These are phyloP conservation scores for Xanthoconium separans DNA, from an alignment of 1,284 basidiomycete genomes.

Conservation along the genomic window DNA sequence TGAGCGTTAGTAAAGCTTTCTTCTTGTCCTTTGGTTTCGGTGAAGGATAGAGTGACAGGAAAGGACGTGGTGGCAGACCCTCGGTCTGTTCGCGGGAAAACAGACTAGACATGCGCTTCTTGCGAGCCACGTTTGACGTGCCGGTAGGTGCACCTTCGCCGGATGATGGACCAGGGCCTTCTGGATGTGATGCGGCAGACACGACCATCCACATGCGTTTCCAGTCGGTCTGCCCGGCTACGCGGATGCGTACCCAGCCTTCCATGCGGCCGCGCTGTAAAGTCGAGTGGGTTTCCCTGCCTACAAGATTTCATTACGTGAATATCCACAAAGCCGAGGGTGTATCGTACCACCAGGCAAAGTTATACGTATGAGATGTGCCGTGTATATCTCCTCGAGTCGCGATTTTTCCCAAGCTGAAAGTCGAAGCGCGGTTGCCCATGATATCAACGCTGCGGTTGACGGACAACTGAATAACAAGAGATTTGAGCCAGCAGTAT, in stretches of 20 bases:
- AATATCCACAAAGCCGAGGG: neutral
- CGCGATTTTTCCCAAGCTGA: conserved; percentile 95
- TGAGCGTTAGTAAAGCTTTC: conserved; percentile 59
- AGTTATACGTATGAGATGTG: conserved; percentile 83
- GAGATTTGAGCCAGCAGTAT: conserved; percentile 92
- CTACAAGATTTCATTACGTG: conserved; percentile 36
- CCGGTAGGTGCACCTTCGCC: conserved; percentile 14
- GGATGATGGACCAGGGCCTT: conserved; percentile 11
- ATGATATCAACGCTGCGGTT: conserved; percentile 72
- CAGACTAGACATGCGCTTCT: conserved; percentile 69
- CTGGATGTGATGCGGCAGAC: conserved; percentile 40
- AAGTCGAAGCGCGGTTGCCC: conserved; percentile 90
- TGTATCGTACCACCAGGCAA: conserved; percentile 48
- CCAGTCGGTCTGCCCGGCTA: conserved; percentile 97
- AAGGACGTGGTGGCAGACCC: conserved; percentile 23
- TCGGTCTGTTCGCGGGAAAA: conserved; percentile 50
- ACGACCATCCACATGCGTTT: conserved; percentile 89
- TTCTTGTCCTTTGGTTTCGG: conserved; percentile 70
- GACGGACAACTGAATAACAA: conserved; percentile 85
- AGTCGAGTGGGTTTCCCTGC: conserved; percentile 64
- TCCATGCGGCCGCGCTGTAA: conserved; percentile 79
- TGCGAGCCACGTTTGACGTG: conserved; percentile 31
- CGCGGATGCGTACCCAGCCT: conserved; percentile 89
- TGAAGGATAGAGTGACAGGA: conserved; percentile 59
- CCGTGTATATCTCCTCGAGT: conserved; percentile 97